Percentiles rank a stretch among this genome's conserved stretches.
Evolutionary conservation across 2,329 filamentous ascomycete species (phyloP).

Genomic region (Curvularia sp.): DNA sequence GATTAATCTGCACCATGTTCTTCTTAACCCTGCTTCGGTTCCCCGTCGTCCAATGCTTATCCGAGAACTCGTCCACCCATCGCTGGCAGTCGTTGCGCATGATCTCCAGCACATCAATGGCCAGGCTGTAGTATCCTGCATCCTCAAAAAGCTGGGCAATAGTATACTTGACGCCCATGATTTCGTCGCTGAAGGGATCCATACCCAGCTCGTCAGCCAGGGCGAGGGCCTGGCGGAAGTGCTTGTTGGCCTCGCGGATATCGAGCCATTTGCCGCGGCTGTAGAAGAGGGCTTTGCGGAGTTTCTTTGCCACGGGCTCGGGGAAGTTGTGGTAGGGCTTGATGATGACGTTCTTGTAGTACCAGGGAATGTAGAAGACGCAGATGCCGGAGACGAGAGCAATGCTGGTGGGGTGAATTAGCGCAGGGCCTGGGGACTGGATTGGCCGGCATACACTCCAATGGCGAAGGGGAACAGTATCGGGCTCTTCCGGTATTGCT

Average conservation of each 20-base stretch:
- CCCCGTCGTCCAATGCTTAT: slow-evolving; percentile 49
- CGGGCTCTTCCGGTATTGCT: slow-evolving; percentile 50
- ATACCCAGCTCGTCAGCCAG: slow-evolving; percentile 75
- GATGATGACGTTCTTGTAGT: slow-evolving; percentile 57
- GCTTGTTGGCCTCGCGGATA: slow-evolving; percentile 77
- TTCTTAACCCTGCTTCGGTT: slow-evolving; percentile 71
- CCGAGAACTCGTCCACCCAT: slow-evolving; percentile 56
- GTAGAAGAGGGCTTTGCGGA: slow-evolving; percentile 87
- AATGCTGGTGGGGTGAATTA: slow-evolving; percentile 40
- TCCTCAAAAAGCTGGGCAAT: slow-evolving; percentile 81
- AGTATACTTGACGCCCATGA: slow-evolving; percentile 86
- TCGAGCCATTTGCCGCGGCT: slow-evolving; percentile 71
- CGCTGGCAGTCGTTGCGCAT: slow-evolving; percentile 71
- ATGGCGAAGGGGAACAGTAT: slow-evolving; percentile 49
- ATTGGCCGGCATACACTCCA: slow-evolving; percentile 27
- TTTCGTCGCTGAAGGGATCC: slow-evolving; percentile 89
- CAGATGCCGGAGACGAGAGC: slow-evolving; percentile 48
- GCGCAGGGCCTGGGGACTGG: background rate
- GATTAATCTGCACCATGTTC: slow-evolving; percentile 75
- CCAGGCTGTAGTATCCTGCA: slow-evolving; percentile 70
- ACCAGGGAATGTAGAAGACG: slow-evolving; percentile 55
- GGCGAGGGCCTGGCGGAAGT: slow-evolving; percentile 80
- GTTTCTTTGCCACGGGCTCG: slow-evolving; percentile 73
- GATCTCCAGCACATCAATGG: slow-evolving; percentile 80
- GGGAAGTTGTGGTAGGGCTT: slow-evolving; percentile 65